Evolutionary conservation across 805 yeast genomes (phyloP), one percentile per base, ranked within the genome.

Genomic region (Komagataella populi): DNA sequence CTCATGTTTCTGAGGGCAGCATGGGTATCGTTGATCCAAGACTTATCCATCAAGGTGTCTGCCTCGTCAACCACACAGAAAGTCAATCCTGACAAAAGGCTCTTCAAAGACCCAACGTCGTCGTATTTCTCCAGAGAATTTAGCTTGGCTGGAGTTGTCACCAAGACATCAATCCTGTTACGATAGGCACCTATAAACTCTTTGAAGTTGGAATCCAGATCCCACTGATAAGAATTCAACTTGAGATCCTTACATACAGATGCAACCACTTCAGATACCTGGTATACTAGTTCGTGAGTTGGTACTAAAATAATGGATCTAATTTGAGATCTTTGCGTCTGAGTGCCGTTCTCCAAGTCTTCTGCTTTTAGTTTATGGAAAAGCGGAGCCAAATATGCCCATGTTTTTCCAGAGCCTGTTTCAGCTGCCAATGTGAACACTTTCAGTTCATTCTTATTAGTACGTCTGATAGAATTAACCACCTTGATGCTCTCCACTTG

Each of bases 391-490:
- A 93, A 62, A 60, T 90, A 91, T 0, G 97, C 89, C 81, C 96
- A 81, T 0, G 99, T 91, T 62, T 91, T 91, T 6, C 99, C 99
- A 0, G 96, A 84, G 0, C 99, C 99, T 0, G 99, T 91, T 63
- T 93, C 98, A 2, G 97, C 96, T 0, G 98, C 97, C 51, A 91
- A 65, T 2, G 93, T 79, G 70, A 79, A 87, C 0, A 83, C 75
- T 56, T 81, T 80, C 49, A 81, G 59, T 53, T 72, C 67, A 6
- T 63, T 65, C 18, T 54, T 57, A 8, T 58, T 51, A 4, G 64
- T 59, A 20, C 70, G 62, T n/a, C 39, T 30, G 46, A 74, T 67
- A 4, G 76, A 64, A 54, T 71, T 73, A 50, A 80, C 74, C 24
- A 80, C 73, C 57, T 78, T 73, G 46, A 87, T 77, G 4, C 93